phyloP scores from a whole-genome alignment of 805 yeast genomes.

The Starmerella bombicola region DNA sequence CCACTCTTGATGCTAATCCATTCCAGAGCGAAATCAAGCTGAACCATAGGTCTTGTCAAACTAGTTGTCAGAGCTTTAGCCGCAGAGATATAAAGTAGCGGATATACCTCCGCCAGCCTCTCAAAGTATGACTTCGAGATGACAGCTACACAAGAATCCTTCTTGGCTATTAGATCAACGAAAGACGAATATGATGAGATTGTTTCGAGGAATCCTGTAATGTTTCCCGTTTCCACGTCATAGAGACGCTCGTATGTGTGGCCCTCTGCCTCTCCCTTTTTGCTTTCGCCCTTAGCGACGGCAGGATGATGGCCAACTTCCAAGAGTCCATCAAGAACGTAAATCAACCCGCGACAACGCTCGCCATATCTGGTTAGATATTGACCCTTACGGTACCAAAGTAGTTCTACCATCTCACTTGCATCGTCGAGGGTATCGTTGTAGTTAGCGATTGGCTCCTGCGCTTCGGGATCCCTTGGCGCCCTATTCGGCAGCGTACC shows the following conservation, averaged over 20 bases:
- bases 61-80: constrained; percentile 62
- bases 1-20: constrained; percentile 93
- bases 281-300: constrained; percentile 3
- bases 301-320: constrained; percentile 44
- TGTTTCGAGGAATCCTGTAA: constrained; percentile 79
- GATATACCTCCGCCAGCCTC: constrained; percentile 57
- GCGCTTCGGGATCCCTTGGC: background rate
- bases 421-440: constrained; percentile 22
- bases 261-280: background rate
- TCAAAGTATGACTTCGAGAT: constrained; percentile 53
- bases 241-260: constrained; percentile 31
- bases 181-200: constrained; percentile 61
- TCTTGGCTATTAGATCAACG: constrained; percentile 51
- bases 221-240: constrained; percentile 59
- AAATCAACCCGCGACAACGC: constrained; percentile 61
- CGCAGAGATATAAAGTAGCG: constrained; percentile 60
- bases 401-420: constrained; percentile 46
- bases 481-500: background rate
- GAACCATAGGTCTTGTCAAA: constrained; percentile 52
- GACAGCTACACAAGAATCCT: constrained; percentile 57
- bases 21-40: constrained; percentile 82
- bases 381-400: constrained; percentile 41
- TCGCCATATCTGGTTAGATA: constrained; percentile 52
- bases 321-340: constrained; percentile 64
- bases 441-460: constrained; percentile 29